Evolutionary conservation across 164 flowering plant species (phyloP), one percentile per base, ranked within the genome.

Genomic region (Magnolia changhungtana): DNA sequence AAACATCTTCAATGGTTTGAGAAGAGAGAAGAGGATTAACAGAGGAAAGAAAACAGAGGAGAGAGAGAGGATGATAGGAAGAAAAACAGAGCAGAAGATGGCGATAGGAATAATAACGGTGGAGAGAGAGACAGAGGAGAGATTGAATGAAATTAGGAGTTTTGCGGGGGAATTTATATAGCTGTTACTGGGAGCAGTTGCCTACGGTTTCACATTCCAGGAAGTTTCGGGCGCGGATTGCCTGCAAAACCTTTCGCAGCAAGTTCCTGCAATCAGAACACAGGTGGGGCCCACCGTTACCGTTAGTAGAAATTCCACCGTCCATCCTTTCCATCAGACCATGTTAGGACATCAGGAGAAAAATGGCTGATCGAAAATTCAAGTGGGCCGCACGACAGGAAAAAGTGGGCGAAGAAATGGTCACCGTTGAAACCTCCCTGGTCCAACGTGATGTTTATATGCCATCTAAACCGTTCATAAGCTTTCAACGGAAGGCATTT

Each of bases 1-100:
- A 74, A 85, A 77, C 93, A 87, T 85, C 45, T 74, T 70, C 16
- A 6, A 58, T 27, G 19, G 7, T 23, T 11, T 11, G 61, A 55
- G 61, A 55, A 55, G 13, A 16, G 18, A 16, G 18, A 55, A 11
- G 9, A 71, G 73, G 13, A 50, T n/a, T 14, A 24, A 20, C 4
- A 14, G 11, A 37, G 45, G 45, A 37, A 37, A 5, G n/a, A 50
- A n/a, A 52, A 45, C 2, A 50, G 73, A 16, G 18, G 61, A 71
- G 50, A 20, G n/a, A 51, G 14, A 10, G 13, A n/a, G 19, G 59
- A 71, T 19, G 73, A 55, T 37, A 5, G 45, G 45, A 55, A 55
- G 61, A 55, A 8, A 55, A 16, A 58, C 9, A 10, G 4, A 1
- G 19, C 45, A 37, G 45, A 37, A 37, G 45, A 37, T 37, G 45